Evolutionary conservation across 2,329 filamentous ascomycete species (phyloP).

Genomic region (Monosporascus sp.): DNA sequence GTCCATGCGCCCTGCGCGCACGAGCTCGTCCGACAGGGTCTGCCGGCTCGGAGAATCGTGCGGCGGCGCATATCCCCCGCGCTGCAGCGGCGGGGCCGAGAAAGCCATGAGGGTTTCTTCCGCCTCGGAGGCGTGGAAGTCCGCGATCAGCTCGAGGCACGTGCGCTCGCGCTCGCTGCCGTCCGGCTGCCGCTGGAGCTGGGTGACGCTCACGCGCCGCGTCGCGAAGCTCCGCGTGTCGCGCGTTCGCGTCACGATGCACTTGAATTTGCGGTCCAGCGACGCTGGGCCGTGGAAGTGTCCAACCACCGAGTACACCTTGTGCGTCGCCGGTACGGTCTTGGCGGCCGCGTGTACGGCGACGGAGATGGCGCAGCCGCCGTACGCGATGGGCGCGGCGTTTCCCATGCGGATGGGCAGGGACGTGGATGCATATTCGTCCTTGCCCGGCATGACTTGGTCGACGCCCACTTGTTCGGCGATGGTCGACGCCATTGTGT

Average conservation of each 20-base stretch:
- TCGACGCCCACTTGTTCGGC: conserved; percentile 6
- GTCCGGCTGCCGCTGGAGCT: conserved; percentile 24
- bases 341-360: conserved; percentile 37
- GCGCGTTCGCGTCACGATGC: conserved; percentile 31
- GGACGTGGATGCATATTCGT: conserved; percentile 3
- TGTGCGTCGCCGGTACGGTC: conserved; percentile 31
- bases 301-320: conserved; percentile 41
- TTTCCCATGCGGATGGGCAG: conserved; percentile 10
- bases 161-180: conserved; percentile 27
- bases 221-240: conserved; percentile 45
- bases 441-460: conserved; percentile 5
- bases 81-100: conserved; percentile 27
- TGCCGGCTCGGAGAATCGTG: conserved; percentile 19
- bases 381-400: conserved; percentile 9
- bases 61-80: conserved; percentile 21
- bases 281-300: conserved; percentile 42
- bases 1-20: conserved; percentile 12
- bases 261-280: conserved; percentile 32
- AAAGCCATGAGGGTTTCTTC: conserved; percentile 29
- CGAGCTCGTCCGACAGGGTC: conserved; percentile 14
- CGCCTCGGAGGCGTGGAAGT: conserved; percentile 40
- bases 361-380: conserved; percentile 25
- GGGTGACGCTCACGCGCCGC: conserved; percentile 38
- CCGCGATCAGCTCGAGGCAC: conserved; percentile 38
- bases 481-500: conserved; percentile 3